Evolutionary conservation across 306 rosid species (phyloP), one percentile per base, ranked within the genome.

Genomic region (Geum urbanum): DNA sequence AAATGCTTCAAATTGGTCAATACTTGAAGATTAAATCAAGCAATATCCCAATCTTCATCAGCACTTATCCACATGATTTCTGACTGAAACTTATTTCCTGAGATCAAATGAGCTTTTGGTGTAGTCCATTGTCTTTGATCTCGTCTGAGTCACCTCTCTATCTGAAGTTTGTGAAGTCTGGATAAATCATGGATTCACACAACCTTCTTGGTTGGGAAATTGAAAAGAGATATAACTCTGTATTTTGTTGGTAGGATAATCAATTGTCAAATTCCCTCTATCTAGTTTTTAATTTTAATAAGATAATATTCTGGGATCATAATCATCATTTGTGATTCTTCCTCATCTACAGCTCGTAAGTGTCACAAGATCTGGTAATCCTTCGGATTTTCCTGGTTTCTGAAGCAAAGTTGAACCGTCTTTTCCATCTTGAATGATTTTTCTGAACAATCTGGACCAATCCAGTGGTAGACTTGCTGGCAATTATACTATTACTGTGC

Each of bases 321-420:
- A 12, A 7, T 7, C 13, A n/a, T 13, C n/a, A 14, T 67, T 11
- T 12, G 9, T 5, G n/a, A 52, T 8, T 56, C 61, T 37, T 47
- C 56, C 70, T 66, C 56, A 24, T 22, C 57, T 66, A 9, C 54
- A 44, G 41, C 69, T 15, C 22, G 12, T 44, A 22, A 45, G 39
- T 22, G 39, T 24, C 16, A 58, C 14, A 59, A 13, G 14, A 58
- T 58, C 63, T 22, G 1, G 37, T 32, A 32, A 32, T 27, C 32
- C 1, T 32, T 32, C 37, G 3, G 54, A 70, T 15, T 41, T 22
- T 14, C 14, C 5, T 24, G 48, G 40, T 41, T 43, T 44, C 13
- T 55, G 32, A 45, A 55, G 39, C 74, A 43, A 12, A 41, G 37
- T 32, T 10, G 74, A 22, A 24, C 8, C 44, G 66, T 70, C 74